Conservation (phyloP, 2,329 filamentous ascomycete species). For the Thermoascus crustaceus region DNA sequence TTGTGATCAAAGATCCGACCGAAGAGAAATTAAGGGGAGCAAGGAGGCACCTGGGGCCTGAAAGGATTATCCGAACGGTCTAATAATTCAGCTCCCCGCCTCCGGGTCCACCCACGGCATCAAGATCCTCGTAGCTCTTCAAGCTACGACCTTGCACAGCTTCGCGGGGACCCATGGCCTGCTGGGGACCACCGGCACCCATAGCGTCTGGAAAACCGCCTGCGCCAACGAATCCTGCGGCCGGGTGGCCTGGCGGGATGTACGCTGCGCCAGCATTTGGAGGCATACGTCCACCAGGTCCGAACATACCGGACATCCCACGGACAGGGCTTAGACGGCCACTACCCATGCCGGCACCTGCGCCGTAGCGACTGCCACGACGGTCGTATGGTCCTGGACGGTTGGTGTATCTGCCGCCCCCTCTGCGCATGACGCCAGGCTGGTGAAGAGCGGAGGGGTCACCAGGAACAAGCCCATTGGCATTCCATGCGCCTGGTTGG, state of each 20-base stretch:
- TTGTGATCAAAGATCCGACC: too few species aligned
- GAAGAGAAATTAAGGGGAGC: too few species aligned
- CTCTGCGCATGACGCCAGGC: slow-evolving; percentile 60
- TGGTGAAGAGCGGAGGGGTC: slow-evolving; percentile 42
- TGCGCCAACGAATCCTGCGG: slow-evolving; percentile 34
- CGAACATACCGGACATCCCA: slow-evolving; percentile 30
- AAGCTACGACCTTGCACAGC: slow-evolving; percentile 86
- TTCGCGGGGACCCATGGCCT: slow-evolving; percentile 73
- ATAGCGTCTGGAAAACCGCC: slow-evolving; percentile 37
- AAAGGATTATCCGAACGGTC: too few species aligned
- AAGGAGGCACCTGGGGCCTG: too few species aligned
- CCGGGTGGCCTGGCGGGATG: slow-evolving; percentile 33
- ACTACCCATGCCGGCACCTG: slow-evolving; percentile 33
- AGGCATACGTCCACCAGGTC: slow-evolving; percentile 24
- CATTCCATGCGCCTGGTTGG: slow-evolving; percentile 20
- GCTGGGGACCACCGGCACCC: slow-evolving; percentile 59
- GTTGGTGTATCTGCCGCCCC: slow-evolving; percentile 54
- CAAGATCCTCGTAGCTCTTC: slow-evolving; percentile 95
- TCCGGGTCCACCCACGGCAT: slow-evolving; percentile 68
- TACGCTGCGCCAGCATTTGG: slow-evolving; percentile 23
- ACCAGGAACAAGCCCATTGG: slow-evolving; percentile 27
- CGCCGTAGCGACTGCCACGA: slow-evolving; percentile 48
- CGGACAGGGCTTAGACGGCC: slow-evolving; percentile 42
- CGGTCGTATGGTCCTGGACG: slow-evolving; percentile 69
- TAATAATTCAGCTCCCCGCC: slow-evolving; percentile 88